Percentiles rank a stretch among this genome's conserved stretches.
These are phyloP conservation scores for Botrytis galanthina DNA, from an alignment of 2,329 filamentous ascomycete species.

Conservation along the genomic window DNA sequence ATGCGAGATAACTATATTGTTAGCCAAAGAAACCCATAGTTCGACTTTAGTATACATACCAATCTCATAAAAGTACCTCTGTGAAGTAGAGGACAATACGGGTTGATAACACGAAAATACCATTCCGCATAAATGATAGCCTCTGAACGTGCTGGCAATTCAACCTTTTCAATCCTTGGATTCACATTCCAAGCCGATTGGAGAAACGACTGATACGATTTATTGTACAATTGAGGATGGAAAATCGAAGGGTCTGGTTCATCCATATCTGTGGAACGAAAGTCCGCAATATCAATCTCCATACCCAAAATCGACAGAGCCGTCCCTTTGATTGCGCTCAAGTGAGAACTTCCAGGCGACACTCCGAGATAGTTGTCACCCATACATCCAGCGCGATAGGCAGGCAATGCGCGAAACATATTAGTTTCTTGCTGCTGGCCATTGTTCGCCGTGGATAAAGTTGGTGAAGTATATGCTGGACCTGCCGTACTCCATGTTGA, in stretches of 20 bases:
- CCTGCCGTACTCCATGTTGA: conserved; percentile 26
- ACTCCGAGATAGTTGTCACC: conserved; percentile 67
- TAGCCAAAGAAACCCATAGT: neutral
- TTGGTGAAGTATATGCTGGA: conserved; percentile 21
- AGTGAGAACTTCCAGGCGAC: conserved; percentile 55
- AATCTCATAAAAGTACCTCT: conserved; percentile 69
- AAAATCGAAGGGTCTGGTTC: conserved; percentile 51
- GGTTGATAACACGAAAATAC: conserved; percentile 71
- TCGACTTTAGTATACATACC: conserved; percentile 45
- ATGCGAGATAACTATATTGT: conserved; percentile 56
- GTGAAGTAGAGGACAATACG: conserved; percentile 75
- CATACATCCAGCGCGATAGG: conserved; percentile 39
- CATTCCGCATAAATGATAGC: conserved; percentile 69
- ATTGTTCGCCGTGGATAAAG: neutral
- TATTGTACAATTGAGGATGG: conserved; percentile 57
- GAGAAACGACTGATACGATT: conserved; percentile 69
- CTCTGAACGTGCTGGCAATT: conserved; percentile 62
- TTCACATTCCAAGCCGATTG: conserved; percentile 63
- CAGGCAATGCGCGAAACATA: conserved; percentile 30
- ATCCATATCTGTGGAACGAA: conserved; percentile 64
- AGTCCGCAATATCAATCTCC: conserved; percentile 74
- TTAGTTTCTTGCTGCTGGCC: conserved; percentile 30
- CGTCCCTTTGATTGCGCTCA: conserved; percentile 74
- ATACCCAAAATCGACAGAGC: conserved; percentile 76
- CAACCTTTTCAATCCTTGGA: conserved; percentile 52